Base-by-base conservation (phyloP, 768 basidiomycete genomes). In the Mycena chlorophos region DNA sequence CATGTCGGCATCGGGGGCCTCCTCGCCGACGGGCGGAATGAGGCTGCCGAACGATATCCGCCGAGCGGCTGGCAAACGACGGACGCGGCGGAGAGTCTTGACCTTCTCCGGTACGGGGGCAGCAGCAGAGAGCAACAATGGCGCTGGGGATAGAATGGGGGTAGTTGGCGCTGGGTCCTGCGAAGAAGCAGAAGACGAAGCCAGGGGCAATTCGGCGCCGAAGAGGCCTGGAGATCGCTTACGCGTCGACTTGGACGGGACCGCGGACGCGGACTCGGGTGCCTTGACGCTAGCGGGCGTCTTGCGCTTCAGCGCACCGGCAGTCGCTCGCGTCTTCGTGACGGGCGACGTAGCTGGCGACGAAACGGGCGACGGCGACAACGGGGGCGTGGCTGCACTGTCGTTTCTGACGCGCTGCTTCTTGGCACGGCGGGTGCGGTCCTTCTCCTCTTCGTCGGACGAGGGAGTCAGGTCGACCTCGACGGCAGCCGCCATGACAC, bases 371-470 rank as follows among this genome's bases (percentile, higher is more conserved):
- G 61, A 63, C 8, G 39, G 67, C 52, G 43, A 62, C 52, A 28
- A 63, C 62, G 53, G 63, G 64, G 55, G 69, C 56, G 52, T 57
- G 63, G 31, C 67, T 68, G 43, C 43, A 43, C 49, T 51, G 20
- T 49, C n/a, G 28, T 45, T 58, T 69, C 69, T 72, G 16, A 70
- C 65, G 23, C 82, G 77, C 47, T 77, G 71, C 70, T 86, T 89
- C 79, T 90, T 91, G 22, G 77, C 84, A 30, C 75, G 76, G 58
- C 75, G 76, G 37, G 75, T 78, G 31, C 87, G 80, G 22, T 77
- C 63, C 68, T 84, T 85, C 71, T 91, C 88, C 65, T 90, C 89
- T 60, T 90, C 89, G 63, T 91, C 89, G 19, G 86, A 87, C 13
- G 88, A 88, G 22, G 82, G 72, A 66, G 69, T 71, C 66, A 65